phyloP scores from a whole-genome alignment of 73 alveolate species.

The Diophrys appendiculata region DNA sequence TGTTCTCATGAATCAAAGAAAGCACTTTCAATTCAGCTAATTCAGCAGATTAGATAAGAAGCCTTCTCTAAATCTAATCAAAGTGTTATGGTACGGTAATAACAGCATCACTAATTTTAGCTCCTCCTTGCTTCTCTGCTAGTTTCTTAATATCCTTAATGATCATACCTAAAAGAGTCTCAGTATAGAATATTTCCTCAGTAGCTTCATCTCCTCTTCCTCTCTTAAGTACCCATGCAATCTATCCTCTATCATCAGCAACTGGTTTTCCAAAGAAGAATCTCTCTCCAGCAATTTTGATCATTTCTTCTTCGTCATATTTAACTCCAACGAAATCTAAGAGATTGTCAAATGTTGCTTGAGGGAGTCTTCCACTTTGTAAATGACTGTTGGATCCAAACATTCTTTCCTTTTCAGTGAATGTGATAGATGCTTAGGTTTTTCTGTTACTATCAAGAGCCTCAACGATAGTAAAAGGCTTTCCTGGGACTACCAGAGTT shows the following conservation, averaged over 20 bases:
- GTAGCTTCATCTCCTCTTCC: conserved; percentile 1
- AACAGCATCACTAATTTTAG: conserved; percentile 68
- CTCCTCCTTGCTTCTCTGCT: conserved; percentile 71
- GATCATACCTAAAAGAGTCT: conserved; percentile 68
- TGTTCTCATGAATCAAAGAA: conserved; percentile 82
- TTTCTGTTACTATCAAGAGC: conserved; percentile 84
- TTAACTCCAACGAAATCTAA: conserved; percentile 56
- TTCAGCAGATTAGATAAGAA: conserved; percentile 17
- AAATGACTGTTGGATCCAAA: conserved; percentile 71
- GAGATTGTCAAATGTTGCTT: conserved; percentile 54
- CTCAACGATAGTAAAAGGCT: conserved; percentile 91
- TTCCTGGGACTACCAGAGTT: conserved; percentile 93
- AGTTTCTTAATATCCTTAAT: conserved; percentile 53
- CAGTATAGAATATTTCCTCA: conserved; percentile 28
- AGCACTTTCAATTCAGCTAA: conserved; percentile 79
- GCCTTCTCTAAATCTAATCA: conserved; percentile 60
- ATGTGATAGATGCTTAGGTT: conserved; percentile 80
- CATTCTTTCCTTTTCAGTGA: conserved; percentile 66
- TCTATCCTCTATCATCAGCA: conserved; percentile 35
- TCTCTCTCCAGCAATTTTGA: conserved; percentile 12
- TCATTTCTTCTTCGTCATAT: conserved; percentile 15
- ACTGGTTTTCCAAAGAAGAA: conserved; percentile 29
- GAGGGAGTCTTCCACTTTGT: conserved; percentile 64
- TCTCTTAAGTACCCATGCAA: conserved; percentile 7
- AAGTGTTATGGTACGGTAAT: conserved; percentile 86